Evolutionary conservation across 83 land plant genomes (phyloP).

Genomic region (Picea abies): DNA sequence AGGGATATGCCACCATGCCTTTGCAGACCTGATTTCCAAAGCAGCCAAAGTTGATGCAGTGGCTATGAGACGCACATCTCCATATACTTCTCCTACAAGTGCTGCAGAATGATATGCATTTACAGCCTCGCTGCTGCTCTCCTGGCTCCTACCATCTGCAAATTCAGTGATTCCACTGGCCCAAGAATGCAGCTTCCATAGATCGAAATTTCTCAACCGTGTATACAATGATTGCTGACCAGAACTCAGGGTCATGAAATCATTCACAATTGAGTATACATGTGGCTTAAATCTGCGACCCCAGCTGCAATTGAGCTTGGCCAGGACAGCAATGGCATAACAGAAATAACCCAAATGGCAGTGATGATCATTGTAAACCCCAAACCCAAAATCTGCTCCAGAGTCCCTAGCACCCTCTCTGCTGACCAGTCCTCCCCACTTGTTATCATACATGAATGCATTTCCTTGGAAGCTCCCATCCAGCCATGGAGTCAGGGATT

Average conservation of each 20-base stretch:
- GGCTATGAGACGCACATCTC: slow-evolving; percentile 22
- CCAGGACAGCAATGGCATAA: slow-evolving; percentile 49
- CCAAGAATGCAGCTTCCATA: slow-evolving; percentile 53
- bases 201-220: slow-evolving; percentile 36
- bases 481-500: slow-evolving; percentile 43
- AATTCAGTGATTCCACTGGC: slow-evolving; percentile 44
- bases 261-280: slow-evolving; percentile 32
- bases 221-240: slow-evolving; percentile 17
- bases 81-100: slow-evolving; percentile 30
- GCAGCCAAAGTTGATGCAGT: slow-evolving; percentile 36
- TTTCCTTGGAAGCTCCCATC: slow-evolving; percentile 69
- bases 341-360: slow-evolving; percentile 50
- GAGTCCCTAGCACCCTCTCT: slow-evolving; percentile 46
- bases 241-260: slow-evolving; percentile 24
- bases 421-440: slow-evolving; percentile 84
- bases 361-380: slow-evolving; percentile 48
- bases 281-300: slow-evolving; percentile 25
- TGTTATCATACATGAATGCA: slow-evolving; percentile 59
- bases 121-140: slow-evolving; percentile 51
- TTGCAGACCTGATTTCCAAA: slow-evolving; percentile 38
- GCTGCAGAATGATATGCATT: slow-evolving; percentile 49
- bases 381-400: slow-evolving; percentile 55
- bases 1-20: slow-evolving; percentile 37
- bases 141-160: slow-evolving; percentile 53
- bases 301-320: slow-evolving; percentile 37